phyloP scores from a whole-genome alignment of 768 basidiomycete species.

The Collybiopsis luxurians region DNA sequence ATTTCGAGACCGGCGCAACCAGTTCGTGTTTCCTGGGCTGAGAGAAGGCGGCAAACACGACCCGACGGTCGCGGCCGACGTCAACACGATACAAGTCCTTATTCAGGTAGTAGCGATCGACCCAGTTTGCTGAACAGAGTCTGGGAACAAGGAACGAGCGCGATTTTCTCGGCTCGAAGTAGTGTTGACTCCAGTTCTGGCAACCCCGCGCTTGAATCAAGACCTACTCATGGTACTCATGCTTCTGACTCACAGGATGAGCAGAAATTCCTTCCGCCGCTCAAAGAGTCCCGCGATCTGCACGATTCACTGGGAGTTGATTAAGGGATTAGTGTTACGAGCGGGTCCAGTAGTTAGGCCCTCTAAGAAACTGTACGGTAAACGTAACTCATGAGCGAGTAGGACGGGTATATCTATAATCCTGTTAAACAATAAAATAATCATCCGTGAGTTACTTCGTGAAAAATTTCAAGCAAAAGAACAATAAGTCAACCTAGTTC shows the following conservation, averaged over 20 bases:
- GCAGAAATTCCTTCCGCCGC: background rate
- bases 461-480: background rate
- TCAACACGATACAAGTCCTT: too few species aligned
- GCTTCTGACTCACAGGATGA: background rate
- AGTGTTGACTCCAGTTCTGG: background rate
- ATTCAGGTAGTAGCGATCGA: background rate
- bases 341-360: background rate
- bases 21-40: background rate
- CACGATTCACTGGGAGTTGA: background rate
- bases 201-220: background rate
- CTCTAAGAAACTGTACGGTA: background rate
- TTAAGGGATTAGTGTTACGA: background rate
- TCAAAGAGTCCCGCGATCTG: background rate
- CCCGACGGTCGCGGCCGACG: background rate
- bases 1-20: background rate
- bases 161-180: background rate
- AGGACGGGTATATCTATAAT: background rate
- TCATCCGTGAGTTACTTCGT: background rate
- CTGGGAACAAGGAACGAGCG: background rate
- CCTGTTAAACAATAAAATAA: conserved; percentile 2
- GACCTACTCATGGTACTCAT: background rate
- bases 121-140: background rate
- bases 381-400: background rate
- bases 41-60: background rate
- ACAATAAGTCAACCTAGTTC: conserved; percentile 11